phyloP scores from a whole-genome alignment of 1,284 basidiomycete genomes.

The Xerocomus minutiporus region DNA sequence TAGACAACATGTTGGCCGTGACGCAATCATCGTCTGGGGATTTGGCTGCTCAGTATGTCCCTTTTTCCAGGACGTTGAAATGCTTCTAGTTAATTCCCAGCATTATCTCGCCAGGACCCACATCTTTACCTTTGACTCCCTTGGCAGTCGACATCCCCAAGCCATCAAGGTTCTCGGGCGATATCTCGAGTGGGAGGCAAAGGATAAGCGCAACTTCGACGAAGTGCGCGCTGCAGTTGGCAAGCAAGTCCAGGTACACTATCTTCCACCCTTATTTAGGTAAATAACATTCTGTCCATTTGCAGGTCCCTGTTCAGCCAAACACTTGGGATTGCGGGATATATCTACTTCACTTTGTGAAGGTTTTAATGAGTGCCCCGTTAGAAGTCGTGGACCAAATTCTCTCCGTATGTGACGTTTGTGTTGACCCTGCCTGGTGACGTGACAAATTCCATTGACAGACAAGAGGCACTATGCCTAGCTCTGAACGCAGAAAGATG shows the following conservation, averaged over 20 bases:
- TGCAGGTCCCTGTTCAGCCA: slow-evolving; percentile 71
- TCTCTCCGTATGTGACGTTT: slow-evolving; percentile 34
- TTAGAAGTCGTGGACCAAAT: slow-evolving; percentile 43
- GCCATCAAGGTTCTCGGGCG: slow-evolving; percentile 57
- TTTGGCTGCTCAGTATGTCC: slow-evolving; percentile 20
- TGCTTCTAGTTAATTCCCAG: not conserved
- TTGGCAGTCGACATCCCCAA: slow-evolving; percentile 64
- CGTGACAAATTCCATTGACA: slow-evolving; percentile 15
- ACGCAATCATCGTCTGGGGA: slow-evolving; percentile 12
- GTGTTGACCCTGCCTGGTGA: not conserved
- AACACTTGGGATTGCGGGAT: slow-evolving; percentile 87
- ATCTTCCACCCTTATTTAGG: not conserved
- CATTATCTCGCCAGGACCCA: slow-evolving; percentile 49
- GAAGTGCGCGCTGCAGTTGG: slow-evolving; percentile 41
- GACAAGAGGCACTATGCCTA: slow-evolving; percentile 31
- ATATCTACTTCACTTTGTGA: slow-evolving; percentile 78
- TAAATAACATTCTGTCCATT: not conserved
- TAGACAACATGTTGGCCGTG: slow-evolving; percentile 29
- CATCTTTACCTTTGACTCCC: slow-evolving; percentile 86
- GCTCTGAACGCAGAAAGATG: slow-evolving; percentile 36
- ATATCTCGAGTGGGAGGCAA: slow-evolving; percentile 79
- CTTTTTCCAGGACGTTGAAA: not conserved
- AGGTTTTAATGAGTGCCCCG: slow-evolving; percentile 63
- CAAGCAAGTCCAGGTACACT: slow-evolving; percentile 46
- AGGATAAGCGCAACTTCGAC: slow-evolving; percentile 61